Evolutionary conservation across 345 rosid species (phyloP), one percentile per base, ranked within the genome.

Genomic region (Eucalyptus pumila): DNA sequence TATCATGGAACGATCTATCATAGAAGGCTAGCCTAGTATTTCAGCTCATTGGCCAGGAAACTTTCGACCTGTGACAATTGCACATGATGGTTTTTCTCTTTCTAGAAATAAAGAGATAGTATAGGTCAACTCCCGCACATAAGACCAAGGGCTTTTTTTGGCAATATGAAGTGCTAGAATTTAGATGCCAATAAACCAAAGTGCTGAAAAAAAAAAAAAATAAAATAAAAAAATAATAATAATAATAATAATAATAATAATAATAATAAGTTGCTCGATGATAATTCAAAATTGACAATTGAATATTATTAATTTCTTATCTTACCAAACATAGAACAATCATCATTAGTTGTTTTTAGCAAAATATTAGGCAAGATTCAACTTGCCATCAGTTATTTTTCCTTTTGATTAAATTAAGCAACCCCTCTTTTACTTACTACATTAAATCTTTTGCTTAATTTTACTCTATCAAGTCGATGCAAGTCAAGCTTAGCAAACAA

Each of bases 21-120:
- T n/a, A 16, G 72, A 65, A 65, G 34, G 72, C 37, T 65, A n/a
- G 72, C 37, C 0, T 0, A 2, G 17, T 65, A 4, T 14, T 14
- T 14, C 19, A 5, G 72, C 3, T n/a, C 72, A 32, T 65, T 0
- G 5, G 9, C 10, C 5, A 6, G 0, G 9, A 51, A 51, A 51
- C 0, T 51, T 2, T 30, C 5, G 34, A 62, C 34, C 9, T 4
- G 37, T 30, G 72, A 65, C 19, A 14, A 32, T 62, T 30, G 69
- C 34, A 12, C 4, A 9, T 27, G 34, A 62, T 62, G 2, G 69
- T 27, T 62, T 62, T 6, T 0, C 32, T 13, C 1, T 13, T 62
- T 30, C 32, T 30, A 30, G 72, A 14, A 60, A 60, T 60, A 60
- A 60, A 60, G 32, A 60, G 69, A 60, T 27, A 26, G 1, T 27